Evolutionary conservation across 805 yeast genomes (phyloP).

Genomic region (Wickerhamomyces kurtzmanii): DNA sequence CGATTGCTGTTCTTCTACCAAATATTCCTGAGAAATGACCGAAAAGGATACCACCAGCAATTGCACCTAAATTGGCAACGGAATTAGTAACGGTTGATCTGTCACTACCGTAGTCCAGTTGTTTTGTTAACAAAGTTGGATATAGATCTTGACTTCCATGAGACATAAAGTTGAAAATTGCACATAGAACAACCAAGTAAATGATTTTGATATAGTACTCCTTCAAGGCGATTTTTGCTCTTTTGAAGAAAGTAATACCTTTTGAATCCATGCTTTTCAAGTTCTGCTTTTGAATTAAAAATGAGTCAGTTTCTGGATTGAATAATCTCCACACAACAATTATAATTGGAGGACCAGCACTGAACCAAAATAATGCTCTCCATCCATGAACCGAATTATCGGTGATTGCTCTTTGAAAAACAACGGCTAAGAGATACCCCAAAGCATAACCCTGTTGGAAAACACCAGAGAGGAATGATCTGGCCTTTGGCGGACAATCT

Average conservation of each 20-base stretch:
- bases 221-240: constrained; percentile 23
- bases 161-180: constrained; percentile 53
- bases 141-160: constrained; percentile 59
- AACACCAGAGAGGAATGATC: constrained; percentile 54
- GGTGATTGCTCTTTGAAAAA: constrained; percentile 55
- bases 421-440: constrained; percentile 56
- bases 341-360: constrained; percentile 45
- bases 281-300: constrained; percentile 28
- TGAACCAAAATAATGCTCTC: constrained; percentile 63
- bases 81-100: constrained; percentile 44
- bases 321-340: constrained; percentile 30
- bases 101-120: constrained; percentile 30
- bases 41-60: constrained; percentile 43
- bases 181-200: constrained; percentile 49
- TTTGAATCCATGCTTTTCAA: constrained; percentile 19
- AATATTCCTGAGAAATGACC: constrained; percentile 46
- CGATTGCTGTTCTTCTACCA: constrained; percentile 46
- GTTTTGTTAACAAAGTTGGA: constrained; percentile 42
- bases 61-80: constrained; percentile 50
- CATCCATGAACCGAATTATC: constrained; percentile 42
- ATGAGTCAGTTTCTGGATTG: constrained; percentile 46
- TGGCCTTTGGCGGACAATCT: constrained; percentile 40
- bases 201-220: constrained; percentile 49
- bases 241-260: constrained; percentile 19
- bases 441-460: constrained; percentile 78